phyloP scores from a whole-genome alignment of 2,329 filamentous ascomycete genomes.

The Aspergillus ochraceoroseus region DNA sequence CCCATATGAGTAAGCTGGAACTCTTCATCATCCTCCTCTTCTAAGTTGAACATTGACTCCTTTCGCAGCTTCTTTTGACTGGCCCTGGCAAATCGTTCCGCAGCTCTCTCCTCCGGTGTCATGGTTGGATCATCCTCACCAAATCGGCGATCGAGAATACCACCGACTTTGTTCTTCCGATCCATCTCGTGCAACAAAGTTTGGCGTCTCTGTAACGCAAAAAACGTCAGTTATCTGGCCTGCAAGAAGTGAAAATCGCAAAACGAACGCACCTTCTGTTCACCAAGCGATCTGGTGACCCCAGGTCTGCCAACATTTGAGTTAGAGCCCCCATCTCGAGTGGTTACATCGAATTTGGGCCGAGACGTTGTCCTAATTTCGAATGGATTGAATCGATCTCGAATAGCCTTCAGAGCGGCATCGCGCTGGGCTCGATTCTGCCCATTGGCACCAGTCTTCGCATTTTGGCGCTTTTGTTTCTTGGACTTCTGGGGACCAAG shows the following conservation, averaged over 20 bases:
- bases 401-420: conserved; percentile 75
- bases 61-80: conserved; percentile 75
- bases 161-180: conserved; percentile 81
- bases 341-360: conserved; percentile 81
- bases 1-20: conserved; percentile 78
- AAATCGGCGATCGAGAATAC: conserved; percentile 86
- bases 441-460: conserved; percentile 60
- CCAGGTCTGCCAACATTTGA: conserved; percentile 63
- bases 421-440: conserved; percentile 73
- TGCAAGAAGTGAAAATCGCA: no score
- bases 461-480: conserved; percentile 77
- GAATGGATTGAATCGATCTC: conserved; percentile 97
- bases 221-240: no score
- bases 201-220: conserved; percentile 58
- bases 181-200: conserved; percentile 89
- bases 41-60: conserved; percentile 79
- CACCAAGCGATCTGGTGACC: conserved; percentile 76
- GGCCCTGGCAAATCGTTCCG: conserved; percentile 84
- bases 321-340: conserved; percentile 50
- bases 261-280: conserved; percentile 63
- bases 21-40: conserved; percentile 79
- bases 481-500: conserved; percentile 90
- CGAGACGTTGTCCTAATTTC: conserved; percentile 79
- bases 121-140: conserved; percentile 93
- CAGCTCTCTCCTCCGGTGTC: conserved; percentile 86